Evolutionary conservation across 768 basidiomycete genomes (phyloP).

Genomic region (Macrocybe gigantea): DNA sequence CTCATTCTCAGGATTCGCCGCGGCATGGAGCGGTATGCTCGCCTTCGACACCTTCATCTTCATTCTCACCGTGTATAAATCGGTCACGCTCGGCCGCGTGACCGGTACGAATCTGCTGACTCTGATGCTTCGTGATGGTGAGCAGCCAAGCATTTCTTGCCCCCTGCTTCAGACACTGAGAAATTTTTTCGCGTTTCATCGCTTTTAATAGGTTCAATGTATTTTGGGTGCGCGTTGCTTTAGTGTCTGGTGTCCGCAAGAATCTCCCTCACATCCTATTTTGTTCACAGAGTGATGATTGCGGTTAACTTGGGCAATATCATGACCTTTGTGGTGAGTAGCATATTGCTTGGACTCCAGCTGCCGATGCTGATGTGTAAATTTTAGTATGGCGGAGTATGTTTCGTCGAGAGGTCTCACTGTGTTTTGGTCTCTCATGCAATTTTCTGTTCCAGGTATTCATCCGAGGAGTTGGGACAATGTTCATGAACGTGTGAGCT

Average conservation of each 20-base stretch:
- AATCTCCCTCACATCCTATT: not conserved
- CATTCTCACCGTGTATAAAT: constrained; percentile 33
- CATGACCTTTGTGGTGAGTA: constrained; percentile 28
- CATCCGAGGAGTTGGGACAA: constrained; percentile 25
- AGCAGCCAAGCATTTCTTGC: not conserved
- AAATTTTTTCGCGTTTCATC: not conserved
- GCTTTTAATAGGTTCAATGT: constrained; percentile 26
- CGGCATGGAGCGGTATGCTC: constrained; percentile 33
- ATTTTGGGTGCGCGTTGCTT: constrained; percentile 25
- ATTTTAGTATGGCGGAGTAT: constrained; percentile 25
- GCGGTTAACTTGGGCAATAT: constrained; percentile 31
- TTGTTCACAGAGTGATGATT: constrained; percentile 25
- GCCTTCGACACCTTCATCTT: constrained; percentile 36
- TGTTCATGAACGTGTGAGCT: constrained; percentile 30
- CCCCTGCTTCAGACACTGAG: not conserved
- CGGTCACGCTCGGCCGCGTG: constrained; percentile 19
- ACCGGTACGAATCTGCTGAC: constrained; percentile 20
- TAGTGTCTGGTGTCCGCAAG: not conserved
- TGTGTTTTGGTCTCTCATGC: too few relatives aligned
- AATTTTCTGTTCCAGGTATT: constrained; percentile 16
- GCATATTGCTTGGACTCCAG: not conserved
- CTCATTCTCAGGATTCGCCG: constrained; percentile 19
- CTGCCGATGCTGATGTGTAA: not conserved
- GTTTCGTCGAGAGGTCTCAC: not conserved
- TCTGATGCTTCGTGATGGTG: constrained; percentile 35